phyloP scores from a whole-genome alignment of 495 filamentous ascomycete species.

The Penicillium ochrochloron region DNA sequence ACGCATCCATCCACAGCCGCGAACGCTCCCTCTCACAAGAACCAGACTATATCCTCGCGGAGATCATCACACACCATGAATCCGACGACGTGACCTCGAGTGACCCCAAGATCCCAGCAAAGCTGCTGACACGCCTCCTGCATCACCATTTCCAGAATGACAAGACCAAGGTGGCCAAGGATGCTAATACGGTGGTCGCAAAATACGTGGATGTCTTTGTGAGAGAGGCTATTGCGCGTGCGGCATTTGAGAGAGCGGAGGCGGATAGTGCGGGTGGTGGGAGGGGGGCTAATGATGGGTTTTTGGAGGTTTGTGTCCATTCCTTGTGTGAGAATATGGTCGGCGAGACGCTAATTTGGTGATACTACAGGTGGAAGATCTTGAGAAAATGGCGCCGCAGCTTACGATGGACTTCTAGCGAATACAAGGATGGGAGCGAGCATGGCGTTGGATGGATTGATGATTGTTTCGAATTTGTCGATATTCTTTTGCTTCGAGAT shows the following conservation, averaged over 20 bases:
- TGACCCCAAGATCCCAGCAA: conserved; percentile 67
- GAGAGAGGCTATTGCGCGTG: conserved; percentile 84
- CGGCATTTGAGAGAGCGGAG: conserved; percentile 68
- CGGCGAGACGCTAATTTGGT: conserved; percentile 16
- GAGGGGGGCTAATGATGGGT: conserved; percentile 52
- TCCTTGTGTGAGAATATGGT: not conserved
- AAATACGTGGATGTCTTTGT: conserved; percentile 95
- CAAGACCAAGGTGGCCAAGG: conserved; percentile 74
- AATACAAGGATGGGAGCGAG: not conserved
- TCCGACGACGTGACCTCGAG: conserved; percentile 39
- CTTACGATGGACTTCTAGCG: conserved; percentile 81
- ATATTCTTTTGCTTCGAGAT: conserved; percentile 12
- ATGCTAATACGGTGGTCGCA: conserved; percentile 76
- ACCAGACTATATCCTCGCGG: conserved; percentile 52
- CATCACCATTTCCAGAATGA: conserved; percentile 76
- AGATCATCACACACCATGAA: conserved; percentile 41
- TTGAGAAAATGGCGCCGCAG: conserved; percentile 91
- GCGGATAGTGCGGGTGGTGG: conserved; percentile 37
- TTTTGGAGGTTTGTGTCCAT: conserved; percentile 70
- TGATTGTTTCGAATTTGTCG: conserved; percentile 14
- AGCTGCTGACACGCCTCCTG: conserved; percentile 73
- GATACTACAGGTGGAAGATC: conserved; percentile 58
- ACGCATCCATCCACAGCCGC: conserved; percentile 21
- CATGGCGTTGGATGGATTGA: conserved; percentile 22
- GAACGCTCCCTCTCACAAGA: conserved; percentile 36